phyloP scores from a whole-genome alignment of 2,329 filamentous ascomycete species.

The Aspergillus carbonarius region DNA sequence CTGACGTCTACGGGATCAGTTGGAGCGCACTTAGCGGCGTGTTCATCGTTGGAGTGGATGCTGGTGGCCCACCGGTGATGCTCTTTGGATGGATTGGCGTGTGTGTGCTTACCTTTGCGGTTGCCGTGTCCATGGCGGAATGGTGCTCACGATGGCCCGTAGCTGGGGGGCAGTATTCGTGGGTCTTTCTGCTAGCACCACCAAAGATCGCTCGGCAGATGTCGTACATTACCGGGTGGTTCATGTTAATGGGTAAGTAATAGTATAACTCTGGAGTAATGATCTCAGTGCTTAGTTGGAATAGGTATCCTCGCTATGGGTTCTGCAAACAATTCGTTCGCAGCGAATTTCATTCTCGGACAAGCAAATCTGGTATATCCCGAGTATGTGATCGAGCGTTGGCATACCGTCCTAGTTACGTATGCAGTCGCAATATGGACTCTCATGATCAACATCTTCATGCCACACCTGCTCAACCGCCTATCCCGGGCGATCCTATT shows the following conservation, averaged over 20 bases:
- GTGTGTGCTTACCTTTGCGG: slow-evolving; percentile 48
- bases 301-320: slow-evolving; percentile 45
- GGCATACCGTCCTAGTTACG: slow-evolving; percentile 56
- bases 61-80: slow-evolving; percentile 57
- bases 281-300: slow-evolving; percentile 12
- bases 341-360: slow-evolving; percentile 56
- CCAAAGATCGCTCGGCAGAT: slow-evolving; percentile 41
- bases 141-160: slow-evolving; percentile 56
- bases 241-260: slow-evolving; percentile 38
- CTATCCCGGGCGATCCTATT: slow-evolving; percentile 51
- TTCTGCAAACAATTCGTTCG: slow-evolving; percentile 54
- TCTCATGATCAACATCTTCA: slow-evolving; percentile 49
- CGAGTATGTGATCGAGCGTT: slow-evolving; percentile 52
- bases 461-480: slow-evolving; percentile 51
- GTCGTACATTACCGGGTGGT: slow-evolving; percentile 46
- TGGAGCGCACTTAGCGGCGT: slow-evolving; percentile 57
- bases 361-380: slow-evolving; percentile 53
- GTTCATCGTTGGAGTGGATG: slow-evolving; percentile 53
- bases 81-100: slow-evolving; percentile 57
- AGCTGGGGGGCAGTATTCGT: slow-evolving; percentile 56
- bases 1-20: slow-evolving; percentile 17
- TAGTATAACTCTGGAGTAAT: too few species aligned
- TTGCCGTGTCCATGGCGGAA: slow-evolving; percentile 58
- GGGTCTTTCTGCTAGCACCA: slow-evolving; percentile 56
- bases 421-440: slow-evolving; percentile 49